phyloP scores from a whole-genome alignment of 495 filamentous ascomycete species.

The Schizothecium vesticola region DNA sequence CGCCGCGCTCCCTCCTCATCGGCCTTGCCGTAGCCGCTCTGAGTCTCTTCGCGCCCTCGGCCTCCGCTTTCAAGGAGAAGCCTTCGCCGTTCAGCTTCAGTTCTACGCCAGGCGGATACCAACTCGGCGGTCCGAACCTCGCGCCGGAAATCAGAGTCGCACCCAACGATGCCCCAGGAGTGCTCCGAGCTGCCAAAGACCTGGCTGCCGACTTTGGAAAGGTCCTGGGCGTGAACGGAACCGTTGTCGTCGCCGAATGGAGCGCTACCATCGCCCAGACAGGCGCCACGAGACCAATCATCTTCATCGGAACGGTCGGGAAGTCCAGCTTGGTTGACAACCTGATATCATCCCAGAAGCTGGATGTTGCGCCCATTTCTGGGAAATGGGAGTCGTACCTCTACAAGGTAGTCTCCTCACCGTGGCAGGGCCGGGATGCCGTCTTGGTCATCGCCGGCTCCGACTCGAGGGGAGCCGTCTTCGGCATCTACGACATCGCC shows the following conservation, averaged over 20 bases:
- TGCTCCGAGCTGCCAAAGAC: slow-evolving; percentile 43
- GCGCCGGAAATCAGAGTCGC: slow-evolving; percentile 28
- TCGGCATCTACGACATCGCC: slow-evolving; percentile 57
- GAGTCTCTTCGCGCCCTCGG: not conserved
- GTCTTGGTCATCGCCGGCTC: slow-evolving; percentile 58
- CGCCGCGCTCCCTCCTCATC: slow-evolving; percentile 10
- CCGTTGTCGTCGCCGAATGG: slow-evolving; percentile 27
- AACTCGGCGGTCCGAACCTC: slow-evolving; percentile 20
- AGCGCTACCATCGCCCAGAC: slow-evolving; percentile 24
- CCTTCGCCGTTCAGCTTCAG: slow-evolving; percentile 22
- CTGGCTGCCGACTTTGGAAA: slow-evolving; percentile 49
- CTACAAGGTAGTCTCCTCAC: slow-evolving; percentile 47
- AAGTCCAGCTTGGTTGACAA: slow-evolving; percentile 45
- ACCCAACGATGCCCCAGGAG: slow-evolving; percentile 39
- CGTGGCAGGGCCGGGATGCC: slow-evolving; percentile 37
- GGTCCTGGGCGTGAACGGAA: slow-evolving; percentile 42
- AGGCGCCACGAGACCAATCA: slow-evolving; percentile 23
- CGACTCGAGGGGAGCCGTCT: slow-evolving; percentile 57
- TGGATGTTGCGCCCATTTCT: slow-evolving; percentile 43
- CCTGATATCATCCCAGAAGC: slow-evolving; percentile 38
- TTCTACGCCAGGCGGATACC: slow-evolving; percentile 12
- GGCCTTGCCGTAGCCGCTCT: slow-evolving; percentile 7
- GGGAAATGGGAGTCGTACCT: slow-evolving; percentile 60
- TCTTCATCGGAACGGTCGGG: slow-evolving; percentile 49
- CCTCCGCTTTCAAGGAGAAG: slow-evolving; percentile 11